phyloP scores from a whole-genome alignment of 768 basidiomycete genomes.

The Serendipita indica region DNA sequence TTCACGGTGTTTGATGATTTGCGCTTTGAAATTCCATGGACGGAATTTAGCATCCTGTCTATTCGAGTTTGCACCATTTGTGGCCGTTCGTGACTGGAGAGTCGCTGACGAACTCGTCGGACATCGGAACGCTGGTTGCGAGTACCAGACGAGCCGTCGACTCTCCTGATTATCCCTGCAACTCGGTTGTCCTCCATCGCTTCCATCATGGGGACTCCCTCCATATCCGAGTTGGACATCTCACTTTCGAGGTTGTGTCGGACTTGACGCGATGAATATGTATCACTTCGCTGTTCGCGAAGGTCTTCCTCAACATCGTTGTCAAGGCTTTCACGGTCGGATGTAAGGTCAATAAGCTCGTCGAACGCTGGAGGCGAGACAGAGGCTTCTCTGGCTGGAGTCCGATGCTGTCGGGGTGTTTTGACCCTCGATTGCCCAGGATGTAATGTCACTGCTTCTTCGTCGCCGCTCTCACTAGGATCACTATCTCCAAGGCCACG shows the following conservation, averaged over 20 bases:
- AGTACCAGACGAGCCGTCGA: no score
- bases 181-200: background rate
- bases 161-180: no score
- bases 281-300: no score
- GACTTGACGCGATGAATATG: no score
- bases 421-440: background rate
- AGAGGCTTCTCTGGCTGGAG: background rate
- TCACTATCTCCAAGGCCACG: slow-evolving; percentile 5
- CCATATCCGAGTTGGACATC: background rate
- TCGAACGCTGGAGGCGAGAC: background rate
- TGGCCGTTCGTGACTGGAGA: no score
- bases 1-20: no score
- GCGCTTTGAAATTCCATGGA: no score
- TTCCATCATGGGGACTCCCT: background rate
- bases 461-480: background rate
- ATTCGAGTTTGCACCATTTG: no score
- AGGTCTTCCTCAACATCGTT: background rate
- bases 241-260: no score
- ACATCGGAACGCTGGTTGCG: no score
- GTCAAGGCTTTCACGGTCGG: background rate
- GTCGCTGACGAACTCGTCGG: no score
- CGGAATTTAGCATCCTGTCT: no score
- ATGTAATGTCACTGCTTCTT: background rate
- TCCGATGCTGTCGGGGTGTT: background rate
- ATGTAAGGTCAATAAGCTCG: background rate